Conservation (phyloP, 2,329 filamentous ascomycete species). For the Pseudocercospora ulei region DNA sequence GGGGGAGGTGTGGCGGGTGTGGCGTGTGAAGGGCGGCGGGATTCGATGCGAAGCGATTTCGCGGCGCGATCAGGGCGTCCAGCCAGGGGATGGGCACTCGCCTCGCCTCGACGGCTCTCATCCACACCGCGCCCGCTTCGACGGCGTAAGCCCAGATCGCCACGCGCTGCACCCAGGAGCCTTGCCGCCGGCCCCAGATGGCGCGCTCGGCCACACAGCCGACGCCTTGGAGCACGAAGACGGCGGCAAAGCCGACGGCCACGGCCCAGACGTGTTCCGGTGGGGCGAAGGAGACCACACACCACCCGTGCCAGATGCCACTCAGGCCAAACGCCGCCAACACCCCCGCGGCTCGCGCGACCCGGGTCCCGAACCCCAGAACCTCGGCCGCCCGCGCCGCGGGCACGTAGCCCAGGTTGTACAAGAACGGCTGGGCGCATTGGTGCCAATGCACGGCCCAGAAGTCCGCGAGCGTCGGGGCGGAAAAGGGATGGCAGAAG, state of each 20-base stretch:
- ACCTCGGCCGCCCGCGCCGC: neutral
- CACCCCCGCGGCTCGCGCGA: slow-evolving; percentile 8
- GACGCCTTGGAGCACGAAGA: slow-evolving; percentile 11
- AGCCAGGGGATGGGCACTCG: neutral
- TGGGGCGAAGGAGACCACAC: neutral
- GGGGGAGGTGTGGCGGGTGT: too few species aligned
- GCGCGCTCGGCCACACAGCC: slow-evolving; percentile 11
- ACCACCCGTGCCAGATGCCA: slow-evolving; percentile 15
- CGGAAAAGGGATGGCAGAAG: slow-evolving; percentile 10
- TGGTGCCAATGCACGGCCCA: slow-evolving; percentile 15
- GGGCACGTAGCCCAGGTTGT: slow-evolving; percentile 7
- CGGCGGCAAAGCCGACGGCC: slow-evolving; percentile 5
- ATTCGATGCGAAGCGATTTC: too few species aligned
- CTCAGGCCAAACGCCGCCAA: slow-evolving; percentile 11
- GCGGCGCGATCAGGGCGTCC: neutral
- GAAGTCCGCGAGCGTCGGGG: slow-evolving; percentile 3
- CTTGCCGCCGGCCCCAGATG: slow-evolving; percentile 5
- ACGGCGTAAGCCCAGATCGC: slow-evolving; percentile 9
- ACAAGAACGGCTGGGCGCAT: slow-evolving; percentile 10
- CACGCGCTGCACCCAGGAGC: slow-evolving; percentile 7
- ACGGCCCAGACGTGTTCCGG: slow-evolving; percentile 2
- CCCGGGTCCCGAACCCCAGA: neutral
- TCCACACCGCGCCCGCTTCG: slow-evolving; percentile 9
- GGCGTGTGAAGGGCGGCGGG: too few species aligned
- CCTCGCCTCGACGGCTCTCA: neutral